Evolutionary conservation across 202 grass and related monocot species (phyloP), one percentile per base, ranked within the genome.

Genomic region (Miscanthus sacchariflorus): DNA sequence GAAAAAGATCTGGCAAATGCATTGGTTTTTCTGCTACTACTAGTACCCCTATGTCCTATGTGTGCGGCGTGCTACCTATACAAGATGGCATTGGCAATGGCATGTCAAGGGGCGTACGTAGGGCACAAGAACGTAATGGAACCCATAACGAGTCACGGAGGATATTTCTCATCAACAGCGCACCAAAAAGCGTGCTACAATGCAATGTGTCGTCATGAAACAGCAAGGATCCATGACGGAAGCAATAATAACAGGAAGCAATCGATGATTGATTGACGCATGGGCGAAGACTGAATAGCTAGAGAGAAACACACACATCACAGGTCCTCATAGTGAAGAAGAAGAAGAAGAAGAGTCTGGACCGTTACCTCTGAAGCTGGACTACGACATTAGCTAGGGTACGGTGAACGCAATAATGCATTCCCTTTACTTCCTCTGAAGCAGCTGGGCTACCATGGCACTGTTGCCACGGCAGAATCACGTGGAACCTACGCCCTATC

Each of bases 241-340:
- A 48, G 59, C 79, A 58, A 44, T 18, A 39, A 39, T 39, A 39
- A 39, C 38, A 39, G 1, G 40, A 64, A n/a, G 18, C 83, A 5
- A 89, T 70, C 72, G 12, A 85, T 82, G 79, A 82, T 80, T 65
- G 25, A 46, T 76, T 76, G 45, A 10, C 11, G 24, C 21, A 46
- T 46, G 42, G 42, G 6, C 24, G 14, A 9, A 56, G 23, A 61
- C 67, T 30, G 24, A 17, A 39, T 24, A 25, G 9, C 59, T 23
- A 23, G 56, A 23, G 56, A 54, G 49, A 52, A 4, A 63, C 45
- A 49, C 12, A 49, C 46, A 49, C 2, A 0, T n/a, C n/a, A 64
- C 58, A 23, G 58, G 58, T 12, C 58, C 9, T 58, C 18, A 61
- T 9, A 2, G 19, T 2, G 19, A 61, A 23, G 0, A 33, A 33